Evolutionary conservation across 805 yeast species (phyloP), one percentile per base, ranked within the genome.

Genomic region (Kodamaea neixiangensis): DNA sequence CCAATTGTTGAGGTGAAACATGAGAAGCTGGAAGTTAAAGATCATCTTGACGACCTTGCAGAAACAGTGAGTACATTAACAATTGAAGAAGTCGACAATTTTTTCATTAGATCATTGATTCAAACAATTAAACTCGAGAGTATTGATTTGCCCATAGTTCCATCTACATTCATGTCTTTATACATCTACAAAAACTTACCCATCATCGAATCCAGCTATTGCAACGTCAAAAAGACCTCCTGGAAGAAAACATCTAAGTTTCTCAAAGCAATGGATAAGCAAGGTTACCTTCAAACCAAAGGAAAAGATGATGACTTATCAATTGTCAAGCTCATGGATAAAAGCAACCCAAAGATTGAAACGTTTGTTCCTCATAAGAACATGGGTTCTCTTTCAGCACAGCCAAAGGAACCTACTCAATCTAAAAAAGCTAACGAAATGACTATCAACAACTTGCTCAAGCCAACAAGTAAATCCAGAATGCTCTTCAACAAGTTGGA

Each of bases 211-310:
- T 61, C 71, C 3, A 65, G 69, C 21, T 67, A 69, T 46, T 79
- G 85, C 37, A 84, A 80, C 57, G 78, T 87, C 52, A 92, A 91
- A 66, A 86, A 83, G 61, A 84, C 97, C 0, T 81, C 91, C 2
- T 93, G 96, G 96, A 91, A 88, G 66, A 93, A 93, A 62, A 82
- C 93, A 3, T 79, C 91, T 11, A 92, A 91, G 65, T 90, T 86
- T 61, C 69, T 93, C 49, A 93, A 90, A 62, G 84, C 87, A 5
- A 89, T 92, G 85, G 97, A 89, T 57, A 93, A 90, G 64, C 76
- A 77, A 41, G 82, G 82, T 1, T 80, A 85, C 49, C 54, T 94
- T 18, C 83, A 82, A 50, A 65, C 85, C 20, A 89, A 91, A 58
- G 97, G 96, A 6, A 88, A 89, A 61, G 94, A 85, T 35, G 97